Evolutionary conservation across 1,284 basidiomycete genomes (phyloP).

Genomic region (Tetrapyrgos nigripes): DNA sequence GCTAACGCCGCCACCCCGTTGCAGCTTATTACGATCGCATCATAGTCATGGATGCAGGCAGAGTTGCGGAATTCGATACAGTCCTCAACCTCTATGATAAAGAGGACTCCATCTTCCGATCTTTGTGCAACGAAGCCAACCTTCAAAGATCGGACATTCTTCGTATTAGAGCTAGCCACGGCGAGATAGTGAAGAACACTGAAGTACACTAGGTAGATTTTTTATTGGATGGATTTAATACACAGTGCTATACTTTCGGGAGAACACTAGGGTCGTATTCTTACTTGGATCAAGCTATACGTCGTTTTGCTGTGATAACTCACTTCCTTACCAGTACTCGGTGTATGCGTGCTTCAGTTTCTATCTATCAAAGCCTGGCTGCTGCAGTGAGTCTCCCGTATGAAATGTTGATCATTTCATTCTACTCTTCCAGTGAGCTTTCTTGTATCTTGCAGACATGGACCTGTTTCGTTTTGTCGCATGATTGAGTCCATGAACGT

Average conservation of each 20-base stretch:
- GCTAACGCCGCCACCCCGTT: conserved; percentile 7
- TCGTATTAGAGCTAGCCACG: conserved; percentile 11
- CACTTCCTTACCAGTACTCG: no score
- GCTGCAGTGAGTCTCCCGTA: background rate
- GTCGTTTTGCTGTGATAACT: background rate
- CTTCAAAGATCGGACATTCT: conserved; percentile 38
- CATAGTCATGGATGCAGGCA: conserved; percentile 76
- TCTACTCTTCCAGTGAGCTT: background rate
- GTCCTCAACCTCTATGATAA: conserved; percentile 77
- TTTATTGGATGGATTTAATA: background rate
- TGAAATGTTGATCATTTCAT: background rate
- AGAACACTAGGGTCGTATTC: background rate
- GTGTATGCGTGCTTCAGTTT: no score
- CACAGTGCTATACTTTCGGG: background rate
- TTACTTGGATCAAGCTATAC: background rate
- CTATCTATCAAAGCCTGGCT: background rate
- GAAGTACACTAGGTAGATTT: background rate
- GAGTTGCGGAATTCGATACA: conserved; percentile 78
- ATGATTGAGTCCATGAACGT: no score
- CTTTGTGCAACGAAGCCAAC: conserved; percentile 76
- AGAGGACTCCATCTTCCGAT: conserved; percentile 75
- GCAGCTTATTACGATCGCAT: conserved; percentile 78
- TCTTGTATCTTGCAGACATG: no score
- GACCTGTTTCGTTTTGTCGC: no score
- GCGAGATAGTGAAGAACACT: background rate